Evolutionary conservation across 192 early-diverging fungal genomes (phyloP), one percentile per base, ranked within the genome.

Genomic region (Podila epigama): DNA sequence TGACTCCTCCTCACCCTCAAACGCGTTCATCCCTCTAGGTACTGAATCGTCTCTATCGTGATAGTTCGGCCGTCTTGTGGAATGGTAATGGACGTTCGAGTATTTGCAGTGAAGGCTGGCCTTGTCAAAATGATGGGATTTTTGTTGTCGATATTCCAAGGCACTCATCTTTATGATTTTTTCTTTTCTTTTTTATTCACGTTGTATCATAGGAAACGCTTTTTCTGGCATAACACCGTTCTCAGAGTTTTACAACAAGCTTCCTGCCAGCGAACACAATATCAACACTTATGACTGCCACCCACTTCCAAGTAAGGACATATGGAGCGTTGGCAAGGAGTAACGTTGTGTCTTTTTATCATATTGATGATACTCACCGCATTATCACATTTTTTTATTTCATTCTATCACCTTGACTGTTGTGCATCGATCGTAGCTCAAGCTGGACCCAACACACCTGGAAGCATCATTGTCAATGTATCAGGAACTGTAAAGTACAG

Each of bases 51-150:
- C 34, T 86, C 1, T 86, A 86, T 40, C 78, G 85, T 16, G 81
- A 84, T 25, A 71, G 36, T 35, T 86, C 85, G 25, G 79, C 83
- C 3, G 84, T 86, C n/a, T 58, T 84, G 20, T 86, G 85, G 85
- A 86, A 86, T 78, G 85, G 85, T 86, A 82, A 51, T 37, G 16
- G 11, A 22, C 25, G n/a, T n/a, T n/a, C n/a, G n/a, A n/a, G n/a
- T n/a, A n/a, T n/a, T n/a, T 22, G 44, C 44, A 16, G 44, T 42
- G 13, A 1, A 22, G 22, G 9, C 8, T 29, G 27, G 8, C 25
- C 16, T 32, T 31, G 37, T 44, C 16, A 33, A 53, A 61, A 52
- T n/a, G 16, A 54, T 33, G 1, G 31, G 15, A 60, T 27, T 11
- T 52, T n/a, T n/a, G n/a, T n/a, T n/a, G n/a, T n/a, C n/a, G n/a